Evolutionary conservation across 176 grass and related monocot genomes (phyloP).

Genomic region (Paspalum vaginatum): DNA sequence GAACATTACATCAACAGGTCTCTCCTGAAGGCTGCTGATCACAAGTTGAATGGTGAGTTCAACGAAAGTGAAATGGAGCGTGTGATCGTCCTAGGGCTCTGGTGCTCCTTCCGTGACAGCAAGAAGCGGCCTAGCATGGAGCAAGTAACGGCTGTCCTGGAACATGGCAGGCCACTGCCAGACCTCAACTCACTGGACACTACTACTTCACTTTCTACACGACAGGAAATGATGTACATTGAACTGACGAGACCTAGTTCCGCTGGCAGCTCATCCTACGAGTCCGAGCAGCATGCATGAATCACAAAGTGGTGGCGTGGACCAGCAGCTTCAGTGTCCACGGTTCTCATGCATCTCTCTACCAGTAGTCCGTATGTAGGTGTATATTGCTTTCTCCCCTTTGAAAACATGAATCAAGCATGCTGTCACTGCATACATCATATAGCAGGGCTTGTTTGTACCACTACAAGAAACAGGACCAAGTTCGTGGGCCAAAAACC

Average conservation of each 20-base stretch:
- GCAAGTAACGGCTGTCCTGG: neutral
- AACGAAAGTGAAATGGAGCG: neutral
- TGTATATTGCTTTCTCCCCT: too few species aligned
- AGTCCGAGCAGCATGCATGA: too few species aligned
- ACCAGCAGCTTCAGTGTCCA: too few species aligned
- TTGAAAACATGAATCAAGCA: too few species aligned
- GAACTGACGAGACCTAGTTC: neutral
- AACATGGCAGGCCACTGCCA: neutral
- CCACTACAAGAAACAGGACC: too few species aligned
- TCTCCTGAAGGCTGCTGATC: neutral
- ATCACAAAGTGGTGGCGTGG: too few species aligned
- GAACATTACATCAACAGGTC: neutral
- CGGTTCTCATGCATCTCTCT: too few species aligned
- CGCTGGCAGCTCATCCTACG: too few species aligned
- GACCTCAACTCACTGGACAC: neutral
- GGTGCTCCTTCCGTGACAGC: neutral
- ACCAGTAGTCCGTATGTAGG: too few species aligned
- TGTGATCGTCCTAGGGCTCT: conserved; percentile 7
- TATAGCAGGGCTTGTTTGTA: too few species aligned
- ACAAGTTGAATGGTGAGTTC: neutral
- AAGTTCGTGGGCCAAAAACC: too few species aligned
- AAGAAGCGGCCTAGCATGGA: neutral
- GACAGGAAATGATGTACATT: neutral
- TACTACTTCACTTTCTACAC: neutral
- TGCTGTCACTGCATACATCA: too few species aligned